phyloP scores from a whole-genome alignment of 306 rosid species.

The Leucaena leucocephala region DNA sequence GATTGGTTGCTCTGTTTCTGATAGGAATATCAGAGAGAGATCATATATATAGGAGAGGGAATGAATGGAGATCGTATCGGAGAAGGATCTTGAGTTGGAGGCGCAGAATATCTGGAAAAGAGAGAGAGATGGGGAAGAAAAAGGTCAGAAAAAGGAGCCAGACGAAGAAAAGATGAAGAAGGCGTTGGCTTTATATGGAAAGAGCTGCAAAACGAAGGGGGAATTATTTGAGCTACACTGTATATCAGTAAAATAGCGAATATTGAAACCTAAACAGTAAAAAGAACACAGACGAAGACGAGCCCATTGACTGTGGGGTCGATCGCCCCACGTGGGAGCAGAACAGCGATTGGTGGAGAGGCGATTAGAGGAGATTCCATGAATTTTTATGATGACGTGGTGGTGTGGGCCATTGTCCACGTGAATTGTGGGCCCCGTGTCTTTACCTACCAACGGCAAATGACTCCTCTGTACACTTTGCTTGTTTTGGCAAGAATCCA shows the following conservation, averaged over 20 bases:
- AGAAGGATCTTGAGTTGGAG: slow-evolving; percentile 22
- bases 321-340: slow-evolving; percentile 77
- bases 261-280: not conserved
- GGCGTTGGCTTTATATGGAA: slow-evolving; percentile 39
- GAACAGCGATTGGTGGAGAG: slow-evolving; percentile 76
- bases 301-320: slow-evolving; percentile 47
- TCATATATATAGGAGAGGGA: not conserved
- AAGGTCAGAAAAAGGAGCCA: not conserved
- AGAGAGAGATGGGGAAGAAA: slow-evolving; percentile 13
- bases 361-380: slow-evolving; percentile 75
- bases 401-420: slow-evolving; percentile 43
- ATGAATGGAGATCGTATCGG: not conserved
- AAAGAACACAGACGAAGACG: not conserved
- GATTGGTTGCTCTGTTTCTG: not conserved
- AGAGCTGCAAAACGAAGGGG: slow-evolving; percentile 5
- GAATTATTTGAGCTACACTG: not conserved
- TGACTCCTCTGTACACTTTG: not conserved
- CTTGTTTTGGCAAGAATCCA: not conserved
- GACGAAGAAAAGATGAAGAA: slow-evolving; percentile 28
- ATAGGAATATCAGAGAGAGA: not conserved
- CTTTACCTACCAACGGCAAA: not conserved
- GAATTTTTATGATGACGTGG: slow-evolving; percentile 50
- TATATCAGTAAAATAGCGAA: not conserved
- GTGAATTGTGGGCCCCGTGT: slow-evolving; percentile 58
- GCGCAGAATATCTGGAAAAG: slow-evolving; percentile 5